Base-by-base conservation (phyloP, 164 flowering plant species). In the Chimonanthus salicifolius region DNA sequence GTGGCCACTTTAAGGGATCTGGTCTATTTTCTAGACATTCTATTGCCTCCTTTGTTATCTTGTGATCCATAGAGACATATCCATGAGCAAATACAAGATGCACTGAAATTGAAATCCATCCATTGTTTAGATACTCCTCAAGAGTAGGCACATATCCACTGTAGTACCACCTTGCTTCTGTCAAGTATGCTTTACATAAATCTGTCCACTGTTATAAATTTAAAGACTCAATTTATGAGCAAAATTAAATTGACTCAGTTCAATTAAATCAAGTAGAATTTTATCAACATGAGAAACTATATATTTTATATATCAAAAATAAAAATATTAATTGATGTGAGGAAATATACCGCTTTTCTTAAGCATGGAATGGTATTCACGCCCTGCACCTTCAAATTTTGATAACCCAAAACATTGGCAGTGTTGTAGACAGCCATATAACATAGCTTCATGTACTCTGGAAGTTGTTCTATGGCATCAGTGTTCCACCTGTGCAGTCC, bases 101-200 rank as follows among this genome's bases (percentile, higher is more conserved):
- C 0, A 33, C 33, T 33, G 33, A 33, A 1, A 33, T 33, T 33
- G 33, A 33, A 33, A 33, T 33, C 33, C 33, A 33, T 33, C 33
- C 33, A 33, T 33, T 33, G 33, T 33, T 33, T 33, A 33, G 33
- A 33, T 33, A 33, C 33, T 1, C 33, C 1, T 33, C 45, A 0
- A 68, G 54, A 16, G 50, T 76, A 4, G 82, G 76, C 47, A 43
- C 33, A 62, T 79, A 62, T n/a, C 77, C 74, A 45, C 5, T 73
- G 54, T 69, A 6, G 44, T 51, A 73, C 82, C 79, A 76, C 44
- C 44, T 60, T 71, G 73, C 73, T 43, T 71, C 64, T 48, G 11
- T 8, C 1, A 71, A 54, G 10, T 67, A 33, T 33, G 33, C 33
- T 33, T 33, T 33, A 0, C 33, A 33, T 33, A 33, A 33, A 33